Base-by-base conservation (phyloP, 2,329 filamentous ascomycete genomes). In the Sporothrix inflata region DNA sequence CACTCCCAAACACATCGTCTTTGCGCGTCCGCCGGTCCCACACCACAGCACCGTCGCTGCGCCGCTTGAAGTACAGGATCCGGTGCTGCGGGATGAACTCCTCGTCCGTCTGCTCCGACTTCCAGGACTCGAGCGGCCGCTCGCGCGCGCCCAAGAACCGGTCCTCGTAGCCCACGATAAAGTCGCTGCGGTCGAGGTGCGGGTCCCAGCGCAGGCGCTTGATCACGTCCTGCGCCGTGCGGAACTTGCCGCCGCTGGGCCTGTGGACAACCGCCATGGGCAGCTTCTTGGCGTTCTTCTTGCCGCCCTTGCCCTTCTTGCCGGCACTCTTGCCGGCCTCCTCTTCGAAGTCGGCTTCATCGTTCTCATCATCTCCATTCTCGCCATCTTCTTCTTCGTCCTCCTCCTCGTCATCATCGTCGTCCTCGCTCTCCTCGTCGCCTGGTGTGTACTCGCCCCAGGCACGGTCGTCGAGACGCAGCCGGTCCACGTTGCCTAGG, bases 1-100 rank as follows among this genome's bases (percentile, higher is more conserved):
- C 85, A 77, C 85, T 89, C 30, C 87, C 86, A 81, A 89, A 90
- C 51, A 90, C 76, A 51, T 83, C 79, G 77, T 90, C 88, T 66
- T 82, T 82, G 75, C 87, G 85, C 74, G 81, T 83, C 75, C 82
- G 82, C 74, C 86, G 80, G 76, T 90, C 87, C 88, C 89, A 90
- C 4, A 90, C 81, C n/a, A 86, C 78, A 4, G 77, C 78, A 0
- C 82, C 83, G 73, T 88, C 86, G 72, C 83, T 85, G 77, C 79
- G 84, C 12, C 84, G 82, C 78, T 85, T 88, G 76, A 91, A 90
- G 78, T 89, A 90, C 71, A 89, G 77, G 74, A 91, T 88, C 19
- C 89, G 83, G 76, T 90, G 88, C 79, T 90, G 87, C 7, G 89
- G 89, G 71, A 91, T 90, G 76, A 90, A 91, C 78, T 91, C 89